Evolutionary conservation across 768 basidiomycete species (phyloP).

Genomic region (Russula virescens): DNA sequence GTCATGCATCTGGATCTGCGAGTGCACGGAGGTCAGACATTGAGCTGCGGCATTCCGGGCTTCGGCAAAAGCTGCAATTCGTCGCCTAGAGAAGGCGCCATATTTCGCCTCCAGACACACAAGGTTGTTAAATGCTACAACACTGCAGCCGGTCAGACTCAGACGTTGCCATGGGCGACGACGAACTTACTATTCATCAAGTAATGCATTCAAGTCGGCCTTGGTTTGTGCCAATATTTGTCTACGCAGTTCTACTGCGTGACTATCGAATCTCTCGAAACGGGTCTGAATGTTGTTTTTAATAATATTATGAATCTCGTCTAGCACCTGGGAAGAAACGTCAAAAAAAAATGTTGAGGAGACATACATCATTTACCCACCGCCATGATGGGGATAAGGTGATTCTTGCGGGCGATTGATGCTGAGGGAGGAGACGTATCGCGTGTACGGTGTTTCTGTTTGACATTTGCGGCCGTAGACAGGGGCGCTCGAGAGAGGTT

Average conservation of each 20-base stretch:
- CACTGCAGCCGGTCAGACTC: constrained; percentile 10
- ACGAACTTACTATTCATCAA: constrained; percentile 19
- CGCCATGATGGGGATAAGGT: constrained; percentile 9
- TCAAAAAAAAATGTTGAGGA: not conserved
- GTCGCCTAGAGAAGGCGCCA: constrained; percentile 14
- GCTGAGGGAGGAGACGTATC: not conserved
- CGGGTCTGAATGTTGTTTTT: constrained; percentile 15
- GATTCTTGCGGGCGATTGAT: not conserved
- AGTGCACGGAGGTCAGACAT: not conserved
- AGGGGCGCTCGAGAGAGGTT: not conserved
- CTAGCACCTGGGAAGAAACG: constrained; percentile 9
- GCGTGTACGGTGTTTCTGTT: not conserved
- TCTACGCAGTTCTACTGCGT: constrained; percentile 10
- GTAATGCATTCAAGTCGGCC: constrained; percentile 14
- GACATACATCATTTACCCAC: not conserved
- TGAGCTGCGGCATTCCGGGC: constrained; percentile 5
- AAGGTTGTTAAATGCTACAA: constrained; percentile 16
- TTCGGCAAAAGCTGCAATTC: constrained; percentile 6
- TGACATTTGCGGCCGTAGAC: not conserved
- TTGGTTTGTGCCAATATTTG: constrained; percentile 17
- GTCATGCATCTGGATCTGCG: constrained; percentile 14
- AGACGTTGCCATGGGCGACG: not conserved
- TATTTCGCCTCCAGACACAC: constrained; percentile 17
- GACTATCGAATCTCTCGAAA: constrained; percentile 18
- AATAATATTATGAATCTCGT: constrained; percentile 16